A percentile compares a stretch with the other conserved stretches of the same genome.
phyloP scores from a whole-genome alignment of 495 filamentous ascomycete genomes.

The Aspergillus panamensis region DNA sequence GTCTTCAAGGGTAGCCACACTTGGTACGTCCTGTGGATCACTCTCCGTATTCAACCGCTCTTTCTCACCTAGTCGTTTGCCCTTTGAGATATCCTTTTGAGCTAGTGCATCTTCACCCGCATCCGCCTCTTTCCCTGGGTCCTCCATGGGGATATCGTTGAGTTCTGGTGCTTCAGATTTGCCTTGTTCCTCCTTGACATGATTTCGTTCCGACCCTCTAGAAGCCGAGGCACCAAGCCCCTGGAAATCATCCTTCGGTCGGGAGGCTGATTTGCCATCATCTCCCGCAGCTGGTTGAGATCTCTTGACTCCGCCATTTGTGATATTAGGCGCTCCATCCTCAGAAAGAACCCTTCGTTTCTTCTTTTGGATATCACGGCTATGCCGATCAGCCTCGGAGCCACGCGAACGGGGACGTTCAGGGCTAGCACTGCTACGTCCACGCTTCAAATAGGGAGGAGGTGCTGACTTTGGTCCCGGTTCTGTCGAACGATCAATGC shows the following conservation, averaged over 20 bases:
- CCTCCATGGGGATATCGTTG: constrained; percentile 32
- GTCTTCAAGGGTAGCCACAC: constrained; percentile 31
- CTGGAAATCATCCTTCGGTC: constrained; percentile 23
- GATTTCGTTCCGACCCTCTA: constrained; percentile 18
- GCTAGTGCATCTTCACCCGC: constrained; percentile 42
- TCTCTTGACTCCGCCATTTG: constrained; percentile 35
- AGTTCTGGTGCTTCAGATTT: constrained; percentile 28
- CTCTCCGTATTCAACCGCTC: constrained; percentile 45
- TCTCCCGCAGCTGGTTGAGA: constrained; percentile 21
- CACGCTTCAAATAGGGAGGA: constrained; percentile 54
- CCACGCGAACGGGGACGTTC: constrained; percentile 55
- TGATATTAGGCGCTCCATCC: constrained; percentile 33
- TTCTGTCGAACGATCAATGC: constrained; percentile 31
- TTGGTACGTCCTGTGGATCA: constrained; percentile 7
- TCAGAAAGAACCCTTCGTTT: constrained; percentile 49
- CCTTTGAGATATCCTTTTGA: constrained; percentile 27
- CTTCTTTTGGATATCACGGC: constrained; percentile 41
- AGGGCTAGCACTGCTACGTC: constrained; percentile 64
- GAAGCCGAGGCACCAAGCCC: constrained; percentile 19
- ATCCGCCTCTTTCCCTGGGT: constrained; percentile 30
- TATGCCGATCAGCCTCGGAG: constrained; percentile 37
- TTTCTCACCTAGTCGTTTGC: constrained; percentile 28
- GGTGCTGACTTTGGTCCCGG: constrained; percentile 22
- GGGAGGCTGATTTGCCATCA: constrained; percentile 26
- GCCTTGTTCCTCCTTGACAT: constrained; percentile 32